Evolutionary conservation across 495 filamentous ascomycete species (phyloP).

Genomic region (Penicillium chermesinum): DNA sequence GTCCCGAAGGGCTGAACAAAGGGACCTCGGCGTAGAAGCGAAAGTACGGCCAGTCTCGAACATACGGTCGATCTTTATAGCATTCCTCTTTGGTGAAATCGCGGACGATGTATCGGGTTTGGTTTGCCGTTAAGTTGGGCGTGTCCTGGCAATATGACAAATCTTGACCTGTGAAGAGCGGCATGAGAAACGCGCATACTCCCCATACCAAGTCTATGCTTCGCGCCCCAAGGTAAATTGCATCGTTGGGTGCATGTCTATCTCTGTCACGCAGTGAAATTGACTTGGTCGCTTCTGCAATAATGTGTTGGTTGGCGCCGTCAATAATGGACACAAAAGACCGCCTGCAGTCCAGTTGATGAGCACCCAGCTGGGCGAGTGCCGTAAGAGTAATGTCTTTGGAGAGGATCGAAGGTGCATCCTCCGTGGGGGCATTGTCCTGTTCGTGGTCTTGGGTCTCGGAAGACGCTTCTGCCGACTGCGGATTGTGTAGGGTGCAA

Average conservation of each 20-base stretch:
- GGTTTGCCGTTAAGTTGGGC: constrained; percentile 20
- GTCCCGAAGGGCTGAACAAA: constrained; percentile 51
- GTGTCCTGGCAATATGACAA: constrained; percentile 18
- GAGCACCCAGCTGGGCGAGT: constrained; percentile 56
- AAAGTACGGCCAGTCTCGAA: constrained; percentile 37
- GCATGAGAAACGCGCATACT: constrained; percentile 46
- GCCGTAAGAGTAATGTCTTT: constrained; percentile 57
- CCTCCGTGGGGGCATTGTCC: constrained; percentile 7
- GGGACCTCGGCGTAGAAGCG: constrained; percentile 63
- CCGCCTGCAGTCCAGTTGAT: constrained; percentile 48
- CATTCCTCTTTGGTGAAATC: constrained; percentile 47
- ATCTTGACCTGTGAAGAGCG: constrained; percentile 25
- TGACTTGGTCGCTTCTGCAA: constrained; percentile 57
- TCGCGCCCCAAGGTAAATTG: constrained; percentile 39
- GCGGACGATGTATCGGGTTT: constrained; percentile 43
- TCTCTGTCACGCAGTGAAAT: constrained; percentile 40
- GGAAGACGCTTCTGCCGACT: not conserved
- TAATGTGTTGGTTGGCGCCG: constrained; percentile 50
- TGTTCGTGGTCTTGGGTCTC: not conserved
- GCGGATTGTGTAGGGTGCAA: constrained; percentile 18
- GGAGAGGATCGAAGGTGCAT: constrained; percentile 25
- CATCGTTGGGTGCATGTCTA: constrained; percentile 31
- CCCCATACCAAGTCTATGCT: constrained; percentile 39
- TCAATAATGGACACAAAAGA: constrained; percentile 58
- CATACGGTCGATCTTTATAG: constrained; percentile 41